phyloP scores from a whole-genome alignment of 2,329 filamentous ascomycete genomes.

The Apiospora aurea region DNA sequence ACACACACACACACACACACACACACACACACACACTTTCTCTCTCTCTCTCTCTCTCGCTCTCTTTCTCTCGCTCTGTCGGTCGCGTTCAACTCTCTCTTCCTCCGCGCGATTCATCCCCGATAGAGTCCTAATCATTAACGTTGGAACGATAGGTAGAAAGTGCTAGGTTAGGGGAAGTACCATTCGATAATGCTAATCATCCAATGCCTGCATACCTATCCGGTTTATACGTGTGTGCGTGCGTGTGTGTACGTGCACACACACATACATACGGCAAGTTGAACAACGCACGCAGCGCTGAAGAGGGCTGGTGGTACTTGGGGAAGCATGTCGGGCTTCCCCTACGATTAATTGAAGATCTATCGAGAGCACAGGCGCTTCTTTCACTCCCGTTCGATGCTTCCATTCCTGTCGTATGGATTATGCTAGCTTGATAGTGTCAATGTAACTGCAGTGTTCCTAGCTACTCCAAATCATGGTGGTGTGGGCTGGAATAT shows the following conservation, averaged over 20 bases:
- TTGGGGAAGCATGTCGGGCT: conserved; percentile 1
- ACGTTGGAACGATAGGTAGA: neutral
- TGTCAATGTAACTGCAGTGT: neutral
- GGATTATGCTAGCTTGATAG: neutral
- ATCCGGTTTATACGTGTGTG: neutral
- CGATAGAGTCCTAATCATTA: neutral
- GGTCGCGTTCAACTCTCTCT: neutral
- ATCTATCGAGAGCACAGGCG: neutral
- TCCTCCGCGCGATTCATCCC: neutral
- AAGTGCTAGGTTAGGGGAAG: neutral
- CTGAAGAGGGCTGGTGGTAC: conserved; percentile 11
- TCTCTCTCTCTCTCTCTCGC: neutral
- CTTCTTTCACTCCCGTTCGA: conserved; percentile 7
- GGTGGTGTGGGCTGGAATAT: conserved; percentile 13
- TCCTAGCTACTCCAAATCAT: neutral
- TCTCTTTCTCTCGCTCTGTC: neutral
- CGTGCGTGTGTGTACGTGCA: neutral
- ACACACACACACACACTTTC: too few relatives aligned
- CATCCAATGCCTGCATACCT: neutral
- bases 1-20: too few relatives aligned
- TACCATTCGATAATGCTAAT: neutral
- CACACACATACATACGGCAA: neutral
- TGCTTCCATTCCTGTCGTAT: neutral
- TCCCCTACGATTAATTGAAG: neutral
- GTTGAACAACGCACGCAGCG: neutral